Conservation (phyloP, 2,329 filamentous ascomycete genomes). For the Alternaria postmessia region DNA sequence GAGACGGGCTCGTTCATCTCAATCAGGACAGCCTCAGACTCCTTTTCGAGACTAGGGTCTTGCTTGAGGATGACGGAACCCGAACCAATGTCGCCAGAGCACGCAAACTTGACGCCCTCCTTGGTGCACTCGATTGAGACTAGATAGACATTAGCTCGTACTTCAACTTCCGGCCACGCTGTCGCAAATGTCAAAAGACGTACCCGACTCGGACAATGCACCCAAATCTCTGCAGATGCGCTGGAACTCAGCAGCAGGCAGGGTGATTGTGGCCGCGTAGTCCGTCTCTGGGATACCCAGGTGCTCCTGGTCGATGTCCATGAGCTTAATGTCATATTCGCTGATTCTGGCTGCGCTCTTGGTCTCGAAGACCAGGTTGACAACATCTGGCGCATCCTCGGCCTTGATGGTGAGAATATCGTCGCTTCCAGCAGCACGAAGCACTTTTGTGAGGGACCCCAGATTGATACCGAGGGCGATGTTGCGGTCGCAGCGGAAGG, state of each 20-base stretch:
- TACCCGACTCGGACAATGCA: slow-evolving; percentile 94
- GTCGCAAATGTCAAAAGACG: slow-evolving; percentile 41
- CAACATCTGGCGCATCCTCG: slow-evolving; percentile 92
- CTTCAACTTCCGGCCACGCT: neutral
- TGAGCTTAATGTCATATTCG: slow-evolving; percentile 99
- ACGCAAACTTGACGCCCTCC: slow-evolving; percentile 95
- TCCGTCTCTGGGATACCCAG: slow-evolving; percentile 99
- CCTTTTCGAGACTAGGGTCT: slow-evolving; percentile 89
- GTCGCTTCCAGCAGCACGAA: slow-evolving; percentile 91
- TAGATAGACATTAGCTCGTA: slow-evolving; percentile 52
- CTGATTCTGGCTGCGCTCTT: slow-evolving; percentile 86
- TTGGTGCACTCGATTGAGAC: slow-evolving; percentile 96
- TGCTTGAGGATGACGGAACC: slow-evolving; percentile 91
- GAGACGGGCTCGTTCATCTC: slow-evolving; percentile 90
- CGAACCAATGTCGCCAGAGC: slow-evolving; percentile 93
- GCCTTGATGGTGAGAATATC: slow-evolving; percentile 97
- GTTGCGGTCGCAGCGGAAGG: slow-evolving; percentile 98
- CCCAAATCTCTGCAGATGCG: slow-evolving; percentile 93
- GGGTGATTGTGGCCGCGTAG: slow-evolving; percentile 87
- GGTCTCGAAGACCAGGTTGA: slow-evolving; percentile 96
- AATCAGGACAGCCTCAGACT: slow-evolving; percentile 80
- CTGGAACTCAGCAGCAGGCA: slow-evolving; percentile 91
- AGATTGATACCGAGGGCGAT: slow-evolving; percentile 98
- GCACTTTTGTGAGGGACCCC: slow-evolving; percentile 93
- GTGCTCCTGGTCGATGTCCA: slow-evolving; percentile 99